Base-by-base conservation (phyloP, 192 early-diverging fungal genomes). In the Mortierella hygrophila region DNA sequence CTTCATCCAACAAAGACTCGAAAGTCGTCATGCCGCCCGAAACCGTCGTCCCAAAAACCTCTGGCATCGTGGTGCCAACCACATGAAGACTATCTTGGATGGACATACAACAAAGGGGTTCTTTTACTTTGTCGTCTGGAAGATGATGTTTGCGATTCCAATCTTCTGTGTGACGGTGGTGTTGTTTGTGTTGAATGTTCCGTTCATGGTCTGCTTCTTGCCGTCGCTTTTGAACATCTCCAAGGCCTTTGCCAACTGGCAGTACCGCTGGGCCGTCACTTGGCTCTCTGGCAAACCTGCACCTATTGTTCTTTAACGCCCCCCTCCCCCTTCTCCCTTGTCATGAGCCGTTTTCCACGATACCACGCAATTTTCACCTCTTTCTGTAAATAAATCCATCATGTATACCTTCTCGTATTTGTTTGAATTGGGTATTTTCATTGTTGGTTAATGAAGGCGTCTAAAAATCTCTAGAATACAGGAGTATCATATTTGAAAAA, bases 41-140 rank as follows among this genome's bases (percentile, higher is more conserved):
- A 23, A 46, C 35, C 75, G 79, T 26, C 79, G 84, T 26, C 71
- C 72, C 63, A 86, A 63, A 76, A 86, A 86, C 70, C 1, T 86
- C 37, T 86, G 84, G 79, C 42, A 68, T 44, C 46, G 79, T 1
- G 76, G 79, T 0, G 74, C 78, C 3, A 72, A 76, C 41, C 84
- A 86, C 13, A 42, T 86, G 26, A 73, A 26, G 15, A 70, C 70
- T 1, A 11, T 72, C 38, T 26, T 41, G 23, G 71, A 86, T 72
- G 55, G 68, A n/a, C 84, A 86, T 65, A 65, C 79, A 0, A 32
- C 72, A 65, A 26, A 26, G 40, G 44, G 75, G 47, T 55, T 86
- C 79, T 79, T 81, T 40, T 86, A 86, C 29, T 86, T 86, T 71
- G 26, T 86, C 21, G 18, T 81, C 16, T 86, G 84, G 84, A 86